phyloP scores from a whole-genome alignment of 169 alveolate genomes.

The Plasmodium berghei region DNA sequence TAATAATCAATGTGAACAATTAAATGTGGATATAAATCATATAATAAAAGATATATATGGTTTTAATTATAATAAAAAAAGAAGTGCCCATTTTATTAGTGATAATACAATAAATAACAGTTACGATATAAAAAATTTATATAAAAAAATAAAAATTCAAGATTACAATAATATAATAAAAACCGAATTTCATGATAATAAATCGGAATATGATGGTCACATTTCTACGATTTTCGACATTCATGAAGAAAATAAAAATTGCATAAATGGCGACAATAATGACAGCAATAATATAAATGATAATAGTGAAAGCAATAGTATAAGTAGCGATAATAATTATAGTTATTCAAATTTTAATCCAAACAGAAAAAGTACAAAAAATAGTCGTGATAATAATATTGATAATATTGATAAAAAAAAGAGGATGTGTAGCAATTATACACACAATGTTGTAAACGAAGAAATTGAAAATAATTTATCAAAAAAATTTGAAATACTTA shows the following conservation, averaged over 20 bases:
- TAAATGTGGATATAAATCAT: slow-evolving; percentile 59
- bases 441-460: background rate
- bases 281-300: background rate
- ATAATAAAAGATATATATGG: slow-evolving; percentile 71
- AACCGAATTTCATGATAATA: slow-evolving; percentile 1
- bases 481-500: slow-evolving; percentile 26
- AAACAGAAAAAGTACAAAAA: no score
- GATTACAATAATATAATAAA: slow-evolving; percentile 5
- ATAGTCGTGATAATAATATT: no score
- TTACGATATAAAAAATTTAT: slow-evolving; percentile 14
- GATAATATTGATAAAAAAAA: background rate
- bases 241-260: background rate
- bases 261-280: background rate
- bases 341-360: no score
- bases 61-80: slow-evolving; percentile 41
- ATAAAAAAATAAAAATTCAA: slow-evolving; percentile 53
- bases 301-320: background rate
- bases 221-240: background rate
- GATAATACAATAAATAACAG: slow-evolving; percentile 30
- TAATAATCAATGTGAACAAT: slow-evolving; percentile 22
- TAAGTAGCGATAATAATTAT: no score
- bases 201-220: background rate
- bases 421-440: background rate
- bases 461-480: slow-evolving; percentile 25
- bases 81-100: slow-evolving; percentile 53